Evolutionary conservation across 192 early-diverging fungal genomes (phyloP).

Genomic region (Mortierella hygrophila): DNA sequence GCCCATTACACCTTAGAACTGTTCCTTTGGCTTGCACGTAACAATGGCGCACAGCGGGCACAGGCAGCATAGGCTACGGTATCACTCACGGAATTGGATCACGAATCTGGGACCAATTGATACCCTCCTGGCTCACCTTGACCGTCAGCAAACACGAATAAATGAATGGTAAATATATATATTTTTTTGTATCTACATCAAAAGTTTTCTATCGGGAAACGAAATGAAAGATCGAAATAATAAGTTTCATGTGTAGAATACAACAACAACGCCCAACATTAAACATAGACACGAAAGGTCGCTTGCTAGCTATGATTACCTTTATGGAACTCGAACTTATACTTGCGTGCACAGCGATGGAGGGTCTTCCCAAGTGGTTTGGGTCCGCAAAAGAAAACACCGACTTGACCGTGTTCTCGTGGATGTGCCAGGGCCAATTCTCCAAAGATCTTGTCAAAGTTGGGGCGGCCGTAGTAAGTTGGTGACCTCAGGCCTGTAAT

Average conservation of each 20-base stretch:
- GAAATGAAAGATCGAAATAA: neutral
- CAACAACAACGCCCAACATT: too few relatives aligned
- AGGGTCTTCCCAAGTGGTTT: conserved; percentile 74
- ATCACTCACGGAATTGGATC: neutral
- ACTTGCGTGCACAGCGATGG: conserved; percentile 58
- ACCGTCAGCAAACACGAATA: too few relatives aligned
- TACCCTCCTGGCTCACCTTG: too few relatives aligned
- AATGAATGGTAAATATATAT: too few relatives aligned
- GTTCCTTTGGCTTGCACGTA: conserved; percentile 45
- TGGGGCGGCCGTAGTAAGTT: conserved; percentile 87
- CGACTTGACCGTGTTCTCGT: conserved; percentile 75
- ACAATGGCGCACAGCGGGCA: conserved; percentile 13
- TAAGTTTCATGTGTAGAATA: too few relatives aligned
- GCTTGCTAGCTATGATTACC: conserved; percentile 19
- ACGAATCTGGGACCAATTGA: neutral
- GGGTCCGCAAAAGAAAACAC: conserved; percentile 92
- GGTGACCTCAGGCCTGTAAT: conserved; percentile 82
- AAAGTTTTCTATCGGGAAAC: conserved; percentile 14
- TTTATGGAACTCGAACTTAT: conserved; percentile 55
- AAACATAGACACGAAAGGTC: too few relatives aligned
- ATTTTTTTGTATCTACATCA: neutral
- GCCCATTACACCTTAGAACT: conserved; percentile 66
- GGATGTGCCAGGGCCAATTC: conserved; percentile 73
- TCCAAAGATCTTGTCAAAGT: conserved; percentile 81
- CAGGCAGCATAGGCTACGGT: neutral